Evolutionary conservation across 176 grass and related monocot species (phyloP).

Genomic region (Rhynchospora tenuis): DNA sequence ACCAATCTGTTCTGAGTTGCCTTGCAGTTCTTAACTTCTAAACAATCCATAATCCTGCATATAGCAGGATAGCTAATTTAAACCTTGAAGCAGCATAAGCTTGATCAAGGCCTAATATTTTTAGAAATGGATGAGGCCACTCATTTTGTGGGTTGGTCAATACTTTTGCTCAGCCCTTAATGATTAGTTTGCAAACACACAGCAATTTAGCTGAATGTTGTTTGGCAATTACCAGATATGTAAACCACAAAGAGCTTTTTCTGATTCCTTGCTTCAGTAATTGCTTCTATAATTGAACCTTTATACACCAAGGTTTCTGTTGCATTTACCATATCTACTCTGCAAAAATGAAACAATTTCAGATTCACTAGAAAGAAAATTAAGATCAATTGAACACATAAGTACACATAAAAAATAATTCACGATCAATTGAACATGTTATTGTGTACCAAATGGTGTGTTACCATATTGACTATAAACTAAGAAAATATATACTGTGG

Average conservation of each 20-base stretch:
- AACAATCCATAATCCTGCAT: neutral
- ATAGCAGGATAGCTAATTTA: neutral
- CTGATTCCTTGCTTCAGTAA: constrained; percentile 62
- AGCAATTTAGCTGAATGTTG: constrained; percentile 1
- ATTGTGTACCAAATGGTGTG: neutral
- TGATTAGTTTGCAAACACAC: neutral
- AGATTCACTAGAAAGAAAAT: neutral
- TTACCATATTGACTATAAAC: neutral
- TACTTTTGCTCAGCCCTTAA: neutral
- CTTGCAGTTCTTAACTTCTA: neutral
- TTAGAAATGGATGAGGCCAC: neutral
- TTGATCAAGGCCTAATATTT: neutral
- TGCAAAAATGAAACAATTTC: neutral
- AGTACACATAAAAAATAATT: neutral
- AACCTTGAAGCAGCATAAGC: neutral
- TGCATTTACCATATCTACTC: constrained; percentile 57
- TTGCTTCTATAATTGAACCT: constrained; percentile 73
- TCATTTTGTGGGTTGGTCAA: too few relatives aligned
- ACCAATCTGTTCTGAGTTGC: neutral
- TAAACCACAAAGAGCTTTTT: constrained; percentile 98
- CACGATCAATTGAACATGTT: neutral
- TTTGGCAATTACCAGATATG: constrained; percentile 58
- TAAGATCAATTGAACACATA: neutral
- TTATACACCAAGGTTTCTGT: constrained; percentile 61
- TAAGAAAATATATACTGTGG: neutral